Conservation (phyloP, 23 red algal species). For the Gracilaria domingensis region DNA sequence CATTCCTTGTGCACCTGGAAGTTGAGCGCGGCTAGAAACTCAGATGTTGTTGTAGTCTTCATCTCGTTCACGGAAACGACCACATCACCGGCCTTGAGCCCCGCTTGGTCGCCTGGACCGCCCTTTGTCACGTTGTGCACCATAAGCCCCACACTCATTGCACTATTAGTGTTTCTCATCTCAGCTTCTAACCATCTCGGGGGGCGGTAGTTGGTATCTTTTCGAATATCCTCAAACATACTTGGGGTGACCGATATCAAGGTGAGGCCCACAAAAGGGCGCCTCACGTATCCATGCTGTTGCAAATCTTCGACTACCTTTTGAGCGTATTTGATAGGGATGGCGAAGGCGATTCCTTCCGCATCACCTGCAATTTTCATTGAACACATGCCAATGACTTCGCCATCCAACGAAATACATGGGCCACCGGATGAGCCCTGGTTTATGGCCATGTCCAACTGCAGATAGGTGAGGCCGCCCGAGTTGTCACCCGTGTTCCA, state of each 20-base stretch:
- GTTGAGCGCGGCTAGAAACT: constrained; percentile 64
- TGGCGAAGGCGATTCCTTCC: constrained; percentile 92
- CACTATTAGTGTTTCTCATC: constrained; percentile 68
- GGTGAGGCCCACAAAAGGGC: constrained; percentile 90
- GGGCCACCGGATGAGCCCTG: constrained; percentile 94
- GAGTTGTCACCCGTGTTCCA: constrained; percentile 38
- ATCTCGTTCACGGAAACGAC: constrained; percentile 76
- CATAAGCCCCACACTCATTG: constrained; percentile 68
- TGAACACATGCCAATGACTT: constrained; percentile 92
- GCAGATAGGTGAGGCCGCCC: constrained; percentile 88
- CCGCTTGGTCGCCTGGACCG: constrained; percentile 82
- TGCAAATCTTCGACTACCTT: constrained; percentile 86
- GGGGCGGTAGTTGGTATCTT: constrained; percentile 70
- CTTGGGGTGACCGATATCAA: constrained; percentile 82
- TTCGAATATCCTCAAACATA: constrained; percentile 83
- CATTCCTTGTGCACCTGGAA: constrained; percentile 72
- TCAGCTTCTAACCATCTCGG: constrained; percentile 75
- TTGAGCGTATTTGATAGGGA: constrained; percentile 93
- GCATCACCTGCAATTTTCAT: constrained; percentile 88
- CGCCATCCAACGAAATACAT: constrained; percentile 90
- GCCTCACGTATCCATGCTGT: constrained; percentile 80
- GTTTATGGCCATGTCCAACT: constrained; percentile 96
- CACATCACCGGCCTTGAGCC: constrained; percentile 86
- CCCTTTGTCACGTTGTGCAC: constrained; percentile 85
- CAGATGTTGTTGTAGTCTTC: constrained; percentile 60